Evolutionary conservation across 352 stramenopile species (phyloP), one percentile per base, ranked within the genome.

Genomic region (Phytopythium boreale): DNA sequence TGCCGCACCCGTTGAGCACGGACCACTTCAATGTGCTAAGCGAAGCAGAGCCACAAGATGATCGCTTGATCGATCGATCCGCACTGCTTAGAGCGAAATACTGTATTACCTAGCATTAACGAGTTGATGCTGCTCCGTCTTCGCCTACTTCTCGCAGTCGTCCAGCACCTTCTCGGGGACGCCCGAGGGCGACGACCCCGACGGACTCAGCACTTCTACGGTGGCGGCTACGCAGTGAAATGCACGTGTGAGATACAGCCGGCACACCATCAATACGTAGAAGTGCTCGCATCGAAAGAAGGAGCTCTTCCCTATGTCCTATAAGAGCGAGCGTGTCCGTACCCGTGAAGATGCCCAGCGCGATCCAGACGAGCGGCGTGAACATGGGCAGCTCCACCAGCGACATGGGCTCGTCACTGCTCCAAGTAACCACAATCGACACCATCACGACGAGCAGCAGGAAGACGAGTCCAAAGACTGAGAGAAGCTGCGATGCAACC

Each of bases 281-380:
- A n/a, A n/a, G n/a, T n/a, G n/a, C n/a, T n/a, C n/a, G n/a, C n/a
- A n/a, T n/a, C n/a, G n/a, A n/a, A n/a, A n/a, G n/a, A n/a, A n/a
- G n/a, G n/a, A n/a, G n/a, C n/a, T n/a, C n/a, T n/a, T n/a, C n/a
- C n/a, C n/a, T n/a, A n/a, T n/a, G n/a, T n/a, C n/a, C n/a, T n/a
- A n/a, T 3, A 2, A 56, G 22, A 22, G 24, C 24, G 4, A 12
- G 49, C 26, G 17, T 7, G 19, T 44, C 1, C 41, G 29, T 49
- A 91, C 82, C 82, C 51, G 82, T 86, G 57, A 94, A 85, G 63
- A 94, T 87, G 39, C 86, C 86, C 20, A 93, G 67, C 9, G 84
- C 82, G 60, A 94, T 79, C 84, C 85, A 92, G 75, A 93, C 82
- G 15, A 94, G 73, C 22, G 86, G 86, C 55, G 82, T 71, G 59